Evolutionary conservation across 306 rosid species (phyloP).

Genomic region (Fragaria vesca): DNA sequence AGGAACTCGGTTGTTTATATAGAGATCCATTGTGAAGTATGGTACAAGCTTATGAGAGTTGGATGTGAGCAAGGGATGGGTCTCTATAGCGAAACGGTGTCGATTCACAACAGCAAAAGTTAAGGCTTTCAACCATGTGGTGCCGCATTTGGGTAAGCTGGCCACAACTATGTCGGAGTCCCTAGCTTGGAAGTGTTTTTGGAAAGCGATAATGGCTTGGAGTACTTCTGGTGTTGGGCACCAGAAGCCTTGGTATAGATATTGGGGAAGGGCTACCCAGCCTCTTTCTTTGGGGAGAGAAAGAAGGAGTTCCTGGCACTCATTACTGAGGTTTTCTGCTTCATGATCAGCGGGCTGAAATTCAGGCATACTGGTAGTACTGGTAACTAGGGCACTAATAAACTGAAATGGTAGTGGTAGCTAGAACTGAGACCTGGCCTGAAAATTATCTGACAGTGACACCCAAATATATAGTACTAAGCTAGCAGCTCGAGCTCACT

Average conservation of each 20-base stretch:
- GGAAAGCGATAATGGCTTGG: conserved; percentile 36
- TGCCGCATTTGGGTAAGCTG: conserved; percentile 56
- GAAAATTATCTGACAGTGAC: too few relatives aligned
- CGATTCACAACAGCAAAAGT: conserved; percentile 42
- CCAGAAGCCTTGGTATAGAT: conserved; percentile 34
- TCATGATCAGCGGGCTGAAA: too few relatives aligned
- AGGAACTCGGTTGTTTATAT: background rate
- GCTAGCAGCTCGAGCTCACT: too few relatives aligned
- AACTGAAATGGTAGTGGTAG: too few relatives aligned
- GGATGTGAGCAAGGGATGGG: conserved; percentile 46
- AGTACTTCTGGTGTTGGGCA: too few relatives aligned
- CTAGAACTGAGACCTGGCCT: too few relatives aligned
- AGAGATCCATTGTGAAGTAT: conserved; percentile 32
- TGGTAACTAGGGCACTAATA: too few relatives aligned
- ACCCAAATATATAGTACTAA: too few relatives aligned
- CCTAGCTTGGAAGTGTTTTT: conserved; percentile 51
- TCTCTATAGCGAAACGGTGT: conserved; percentile 9
- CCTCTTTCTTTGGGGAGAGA: conserved; percentile 56
- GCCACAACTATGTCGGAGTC: conserved; percentile 49
- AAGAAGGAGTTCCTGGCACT: conserved; percentile 35
- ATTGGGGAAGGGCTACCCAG: conserved; percentile 41
- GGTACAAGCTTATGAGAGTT: conserved; percentile 61
- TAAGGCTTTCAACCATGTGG: conserved; percentile 65
- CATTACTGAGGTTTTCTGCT: conserved; percentile 17
- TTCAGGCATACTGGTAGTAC: too few relatives aligned